phyloP scores from a whole-genome alignment of 257 asterid species.

The Solanum peruvianum region DNA sequence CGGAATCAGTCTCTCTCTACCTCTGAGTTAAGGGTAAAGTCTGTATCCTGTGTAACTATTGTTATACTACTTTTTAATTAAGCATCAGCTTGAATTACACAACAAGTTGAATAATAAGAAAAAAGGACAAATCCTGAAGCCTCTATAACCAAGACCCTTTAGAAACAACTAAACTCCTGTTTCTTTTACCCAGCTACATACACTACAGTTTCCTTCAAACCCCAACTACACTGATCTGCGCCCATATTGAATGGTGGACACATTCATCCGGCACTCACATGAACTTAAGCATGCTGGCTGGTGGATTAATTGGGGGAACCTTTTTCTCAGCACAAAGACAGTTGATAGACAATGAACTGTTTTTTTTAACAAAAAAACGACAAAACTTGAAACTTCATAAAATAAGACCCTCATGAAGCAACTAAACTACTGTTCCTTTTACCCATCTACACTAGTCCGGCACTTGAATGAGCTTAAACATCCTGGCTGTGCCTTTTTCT shows the following conservation, averaged over 20 bases:
- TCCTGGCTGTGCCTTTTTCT: not conserved
- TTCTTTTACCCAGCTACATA: not conserved
- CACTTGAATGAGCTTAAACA: not conserved
- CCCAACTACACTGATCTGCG: not conserved
- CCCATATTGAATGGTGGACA: not conserved
- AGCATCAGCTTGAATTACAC: not conserved
- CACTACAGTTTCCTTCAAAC: not conserved
- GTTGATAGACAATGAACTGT: not conserved
- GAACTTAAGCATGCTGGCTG: not conserved
- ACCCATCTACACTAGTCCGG: not conserved
- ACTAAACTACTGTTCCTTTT: not conserved
- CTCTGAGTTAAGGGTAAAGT: not conserved
- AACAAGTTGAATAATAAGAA: not conserved
- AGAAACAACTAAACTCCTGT: slow-evolving; percentile 27
- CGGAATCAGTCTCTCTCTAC: not conserved
- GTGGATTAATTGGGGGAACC: not conserved
- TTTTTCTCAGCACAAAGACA: not conserved
- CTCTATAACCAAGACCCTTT: slow-evolving; percentile 76
- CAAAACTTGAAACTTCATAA: not conserved
- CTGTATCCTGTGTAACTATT: not conserved
- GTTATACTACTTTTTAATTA: not conserved
- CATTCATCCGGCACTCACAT: not conserved
- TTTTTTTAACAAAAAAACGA: too few species aligned
- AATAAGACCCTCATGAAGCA: not conserved
- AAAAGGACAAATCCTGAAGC: slow-evolving; percentile 60